phyloP scores from a whole-genome alignment of 2,329 filamentous ascomycete genomes.

The Dothistroma septosporum region DNA sequence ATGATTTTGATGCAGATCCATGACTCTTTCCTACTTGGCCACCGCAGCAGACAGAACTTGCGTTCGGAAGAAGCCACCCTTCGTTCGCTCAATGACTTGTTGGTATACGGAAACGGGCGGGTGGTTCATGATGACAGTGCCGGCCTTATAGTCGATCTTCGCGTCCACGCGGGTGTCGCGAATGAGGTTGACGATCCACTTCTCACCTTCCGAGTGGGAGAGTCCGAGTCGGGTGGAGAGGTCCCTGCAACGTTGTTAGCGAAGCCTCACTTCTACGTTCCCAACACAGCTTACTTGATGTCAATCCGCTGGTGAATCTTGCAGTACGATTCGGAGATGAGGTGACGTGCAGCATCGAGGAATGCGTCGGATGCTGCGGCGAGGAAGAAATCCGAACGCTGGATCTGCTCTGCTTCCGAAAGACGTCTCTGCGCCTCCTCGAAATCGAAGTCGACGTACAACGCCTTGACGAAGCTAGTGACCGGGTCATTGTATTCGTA shows the following conservation, averaged over 20 bases:
- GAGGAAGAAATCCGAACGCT: conserved; percentile 94
- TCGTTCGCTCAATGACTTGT: conserved; percentile 98
- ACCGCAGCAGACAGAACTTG: conserved; percentile 73
- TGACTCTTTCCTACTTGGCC: conserved; percentile 38
- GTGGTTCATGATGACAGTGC: conserved; percentile 99
- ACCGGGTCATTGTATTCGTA: conserved; percentile 97
- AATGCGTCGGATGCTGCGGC: conserved; percentile 78
- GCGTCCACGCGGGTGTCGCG: conserved; percentile 94
- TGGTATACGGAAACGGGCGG: conserved; percentile 97
- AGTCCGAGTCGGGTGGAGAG: conserved; percentile 87
- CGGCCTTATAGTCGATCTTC: conserved; percentile 99
- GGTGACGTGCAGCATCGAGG: conserved; percentile 87
- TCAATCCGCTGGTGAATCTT: conserved; percentile 99
- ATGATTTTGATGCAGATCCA: neutral
- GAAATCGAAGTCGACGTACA: conserved; percentile 96
- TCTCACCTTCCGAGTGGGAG: conserved; percentile 92
- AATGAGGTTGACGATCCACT: conserved; percentile 99
- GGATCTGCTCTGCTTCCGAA: conserved; percentile 79
- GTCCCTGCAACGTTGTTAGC: conserved; percentile 53
- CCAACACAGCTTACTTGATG: conserved; percentile 63
- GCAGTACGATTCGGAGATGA: conserved; percentile 99
- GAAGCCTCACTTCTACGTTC: neutral
- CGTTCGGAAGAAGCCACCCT: conserved; percentile 97
- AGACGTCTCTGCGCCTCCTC: conserved; percentile 93
- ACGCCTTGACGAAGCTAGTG: conserved; percentile 91